These are phyloP conservation scores for Aspergillus cavernicola DNA, from an alignment of 495 filamentous ascomycete species.

Conservation along the genomic window DNA sequence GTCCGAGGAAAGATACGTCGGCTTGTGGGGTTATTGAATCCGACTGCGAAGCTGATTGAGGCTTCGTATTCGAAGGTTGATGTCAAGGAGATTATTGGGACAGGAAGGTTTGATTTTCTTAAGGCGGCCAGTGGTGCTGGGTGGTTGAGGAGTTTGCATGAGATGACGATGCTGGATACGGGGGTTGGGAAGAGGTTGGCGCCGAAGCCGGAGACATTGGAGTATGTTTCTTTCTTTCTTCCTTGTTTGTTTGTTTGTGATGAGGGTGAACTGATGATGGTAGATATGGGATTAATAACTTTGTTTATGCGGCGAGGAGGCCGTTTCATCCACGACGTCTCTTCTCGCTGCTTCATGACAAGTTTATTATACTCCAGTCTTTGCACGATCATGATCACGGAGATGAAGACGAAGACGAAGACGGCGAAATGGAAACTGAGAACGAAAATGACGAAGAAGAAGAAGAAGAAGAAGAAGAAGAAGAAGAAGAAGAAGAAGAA, in stretches of 20 bases:
- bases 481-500: slow-evolving; percentile 36
- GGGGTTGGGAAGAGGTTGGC: slow-evolving; percentile 41
- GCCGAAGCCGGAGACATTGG: slow-evolving; percentile 55
- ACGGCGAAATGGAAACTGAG: slow-evolving; percentile 32
- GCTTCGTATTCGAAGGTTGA: slow-evolving; percentile 43
- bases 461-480: slow-evolving; percentile 32
- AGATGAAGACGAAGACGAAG: slow-evolving; percentile 34
- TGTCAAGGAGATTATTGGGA: slow-evolving; percentile 49
- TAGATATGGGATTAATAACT: slow-evolving; percentile 53
- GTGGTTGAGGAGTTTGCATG: slow-evolving; percentile 49
- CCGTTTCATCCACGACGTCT: slow-evolving; percentile 51
- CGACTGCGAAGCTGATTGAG: slow-evolving; percentile 46
- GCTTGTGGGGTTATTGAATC: slow-evolving; percentile 48
- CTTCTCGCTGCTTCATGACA: slow-evolving; percentile 48
- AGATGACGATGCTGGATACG: slow-evolving; percentile 44
- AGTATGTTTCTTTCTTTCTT: slow-evolving; percentile 30
- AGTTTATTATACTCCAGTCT: slow-evolving; percentile 49
- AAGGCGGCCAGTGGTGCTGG: slow-evolving; percentile 42
- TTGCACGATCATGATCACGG: slow-evolving; percentile 27
- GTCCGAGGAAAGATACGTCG: slow-evolving; percentile 36
- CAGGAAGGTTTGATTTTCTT: slow-evolving; percentile 43
- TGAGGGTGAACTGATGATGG: not conserved
- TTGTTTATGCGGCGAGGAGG: slow-evolving; percentile 49
- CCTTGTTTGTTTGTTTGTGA: not conserved
- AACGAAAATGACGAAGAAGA: slow-evolving; percentile 32